A percentile compares a stretch with the other conserved stretches of the same genome.
Conservation (phyloP, 805 yeast genomes). For the Schizosaccharomyces lindneri region DNA sequence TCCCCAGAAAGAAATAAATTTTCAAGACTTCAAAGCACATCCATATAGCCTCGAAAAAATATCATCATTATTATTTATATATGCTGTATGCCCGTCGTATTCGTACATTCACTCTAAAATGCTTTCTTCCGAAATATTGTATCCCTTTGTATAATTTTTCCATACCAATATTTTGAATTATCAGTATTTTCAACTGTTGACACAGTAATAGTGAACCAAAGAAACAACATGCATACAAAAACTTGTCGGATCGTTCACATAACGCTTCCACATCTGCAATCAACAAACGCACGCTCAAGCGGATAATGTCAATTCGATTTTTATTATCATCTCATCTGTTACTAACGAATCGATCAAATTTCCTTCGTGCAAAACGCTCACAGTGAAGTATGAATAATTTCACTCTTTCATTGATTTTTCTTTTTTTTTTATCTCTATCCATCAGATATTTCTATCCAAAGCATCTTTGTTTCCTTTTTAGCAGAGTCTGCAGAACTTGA, state of each 20-base stretch:
- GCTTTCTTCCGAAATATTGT: background rate
- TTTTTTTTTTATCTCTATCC: no score
- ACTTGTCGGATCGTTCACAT: background rate
- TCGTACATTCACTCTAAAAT: background rate
- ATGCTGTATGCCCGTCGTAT: background rate
- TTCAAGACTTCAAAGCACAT: background rate
- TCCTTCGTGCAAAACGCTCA: background rate
- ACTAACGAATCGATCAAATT: background rate
- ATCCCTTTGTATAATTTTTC: background rate
- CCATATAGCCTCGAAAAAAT: background rate
- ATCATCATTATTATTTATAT: background rate
- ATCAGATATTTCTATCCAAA: no score
- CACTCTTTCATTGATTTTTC: no score
- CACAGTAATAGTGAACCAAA: background rate
- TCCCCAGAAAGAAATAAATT: background rate
- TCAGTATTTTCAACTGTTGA: background rate
- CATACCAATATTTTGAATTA: background rate
- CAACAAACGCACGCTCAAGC: slow-evolving; percentile 19
- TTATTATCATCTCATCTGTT: no score
- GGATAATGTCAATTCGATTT: no score
- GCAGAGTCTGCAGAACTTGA: background rate
- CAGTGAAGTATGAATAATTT: background rate
- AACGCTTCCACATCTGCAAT: slow-evolving; percentile 11
- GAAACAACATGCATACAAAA: background rate
- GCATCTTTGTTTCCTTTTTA: no score